Conservation (phyloP, 768 basidiomycete species). For the Gymnopilus dilepis region DNA sequence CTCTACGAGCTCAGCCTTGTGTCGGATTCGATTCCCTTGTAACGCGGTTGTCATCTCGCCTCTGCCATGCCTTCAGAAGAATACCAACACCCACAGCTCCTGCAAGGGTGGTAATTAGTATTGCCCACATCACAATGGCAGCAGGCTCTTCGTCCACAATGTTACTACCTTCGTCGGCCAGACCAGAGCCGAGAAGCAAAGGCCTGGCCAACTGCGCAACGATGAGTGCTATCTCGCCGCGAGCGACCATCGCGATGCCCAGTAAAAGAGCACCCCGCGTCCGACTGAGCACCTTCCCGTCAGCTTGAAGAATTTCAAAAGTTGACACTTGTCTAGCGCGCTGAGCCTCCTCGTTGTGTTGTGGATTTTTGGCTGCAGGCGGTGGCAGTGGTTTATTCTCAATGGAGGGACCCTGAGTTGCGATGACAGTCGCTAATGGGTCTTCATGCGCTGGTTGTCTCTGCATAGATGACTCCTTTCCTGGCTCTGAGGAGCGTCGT, state of each 20-base stretch:
- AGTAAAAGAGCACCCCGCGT: conserved; percentile 43
- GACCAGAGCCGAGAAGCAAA: conserved; percentile 25
- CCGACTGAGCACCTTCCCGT: conserved; percentile 24
- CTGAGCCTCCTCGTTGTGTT: too few species aligned
- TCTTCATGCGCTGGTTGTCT: too few species aligned
- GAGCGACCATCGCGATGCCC: conserved; percentile 65
- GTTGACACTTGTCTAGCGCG: too few species aligned
- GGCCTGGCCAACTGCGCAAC: conserved; percentile 53
- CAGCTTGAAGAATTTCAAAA: too few species aligned
- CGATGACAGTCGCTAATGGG: too few species aligned
- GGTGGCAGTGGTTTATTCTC: too few species aligned
- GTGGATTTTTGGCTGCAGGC: too few species aligned
- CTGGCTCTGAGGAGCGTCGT: too few species aligned
- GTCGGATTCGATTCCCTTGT: background rate
- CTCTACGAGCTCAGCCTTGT: background rate
- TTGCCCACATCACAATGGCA: conserved; percentile 62
- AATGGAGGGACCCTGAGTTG: too few species aligned
- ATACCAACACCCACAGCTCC: conserved; percentile 45
- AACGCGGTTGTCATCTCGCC: background rate
- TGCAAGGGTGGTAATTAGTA: conserved; percentile 55
- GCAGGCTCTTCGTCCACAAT: conserved; percentile 44
- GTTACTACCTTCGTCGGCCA: background rate
- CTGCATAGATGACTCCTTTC: too few species aligned
- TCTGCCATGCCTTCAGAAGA: conserved; percentile 25
- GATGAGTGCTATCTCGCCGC: conserved; percentile 73